Conservation (phyloP, 116 monocot genomes). For the Dioscorea cayenensis region DNA sequence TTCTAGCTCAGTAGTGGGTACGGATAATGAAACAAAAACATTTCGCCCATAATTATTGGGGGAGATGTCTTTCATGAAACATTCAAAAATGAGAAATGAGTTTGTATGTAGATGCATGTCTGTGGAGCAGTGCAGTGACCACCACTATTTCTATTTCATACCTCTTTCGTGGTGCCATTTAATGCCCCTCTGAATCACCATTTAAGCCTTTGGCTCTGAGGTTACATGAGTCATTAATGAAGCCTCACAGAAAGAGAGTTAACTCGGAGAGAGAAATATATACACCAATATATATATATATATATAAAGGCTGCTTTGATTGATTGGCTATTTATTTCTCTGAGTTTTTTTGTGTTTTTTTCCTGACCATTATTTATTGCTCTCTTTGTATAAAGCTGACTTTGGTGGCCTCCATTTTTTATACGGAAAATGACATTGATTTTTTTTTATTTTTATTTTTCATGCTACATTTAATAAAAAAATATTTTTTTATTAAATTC, state of each 20-base stretch:
- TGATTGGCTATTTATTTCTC: not conserved
- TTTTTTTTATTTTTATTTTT: no score
- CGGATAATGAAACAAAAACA: no score
- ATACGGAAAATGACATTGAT: no score
- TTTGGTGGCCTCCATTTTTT: no score
- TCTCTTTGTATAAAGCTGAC: not conserved
- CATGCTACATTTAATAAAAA: no score
- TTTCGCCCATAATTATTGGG: no score
- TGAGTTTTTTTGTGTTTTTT: not conserved
- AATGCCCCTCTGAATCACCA: constrained; percentile 21
- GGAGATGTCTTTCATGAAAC: not conserved
- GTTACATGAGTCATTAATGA: constrained; percentile 1
- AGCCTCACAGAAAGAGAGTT: constrained; percentile 1
- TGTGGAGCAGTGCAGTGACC: not conserved
- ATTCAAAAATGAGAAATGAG: not conserved
- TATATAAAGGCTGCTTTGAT: not conserved
- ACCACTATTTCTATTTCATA: constrained; percentile 25
- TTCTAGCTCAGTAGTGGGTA: no score
- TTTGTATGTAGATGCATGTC: not conserved
- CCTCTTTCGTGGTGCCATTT: constrained; percentile 51
- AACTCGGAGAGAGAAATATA: constrained; percentile 4
- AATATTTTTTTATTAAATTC: no score
- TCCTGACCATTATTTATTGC: not conserved
- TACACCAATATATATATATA: no score
- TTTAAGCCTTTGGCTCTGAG: constrained; percentile 12